phyloP scores from a whole-genome alignment of 306 rosid species.

The Vachellia pachyceras region DNA sequence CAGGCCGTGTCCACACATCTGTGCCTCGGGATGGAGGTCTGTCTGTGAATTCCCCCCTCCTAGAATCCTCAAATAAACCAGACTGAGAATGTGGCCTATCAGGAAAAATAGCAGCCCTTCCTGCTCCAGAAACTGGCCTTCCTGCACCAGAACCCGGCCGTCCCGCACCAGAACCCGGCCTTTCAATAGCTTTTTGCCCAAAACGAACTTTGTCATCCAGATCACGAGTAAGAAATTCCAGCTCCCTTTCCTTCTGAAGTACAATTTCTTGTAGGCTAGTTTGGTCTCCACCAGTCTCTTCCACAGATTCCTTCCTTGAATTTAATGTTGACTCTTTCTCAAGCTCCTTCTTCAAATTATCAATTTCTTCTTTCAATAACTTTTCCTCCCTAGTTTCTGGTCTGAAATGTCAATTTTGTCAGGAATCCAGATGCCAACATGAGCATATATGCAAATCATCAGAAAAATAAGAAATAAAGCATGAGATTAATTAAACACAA shows the following conservation, averaged over 20 bases:
- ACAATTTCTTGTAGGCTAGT: conserved; percentile 41
- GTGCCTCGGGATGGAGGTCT: conserved; percentile 85
- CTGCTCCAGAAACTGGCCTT: conserved; percentile 63
- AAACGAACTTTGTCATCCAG: conserved; percentile 93
- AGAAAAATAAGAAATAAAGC: conserved; percentile 32
- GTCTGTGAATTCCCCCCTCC: conserved; percentile 67
- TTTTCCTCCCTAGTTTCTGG: conserved; percentile 78
- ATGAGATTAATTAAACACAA: conserved; percentile 25
- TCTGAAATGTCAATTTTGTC: conserved; percentile 55
- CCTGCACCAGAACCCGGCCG: conserved; percentile 76
- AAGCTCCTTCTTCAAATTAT: conserved; percentile 68
- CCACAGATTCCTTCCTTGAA: conserved; percentile 50
- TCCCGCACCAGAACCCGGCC: conserved; percentile 89
- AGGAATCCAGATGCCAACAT: conserved; percentile 45
- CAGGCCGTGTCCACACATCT: conserved; percentile 75
- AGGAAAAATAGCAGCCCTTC: conserved; percentile 54
- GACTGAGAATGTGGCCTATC: conserved; percentile 81
- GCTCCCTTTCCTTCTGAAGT: conserved; percentile 66
- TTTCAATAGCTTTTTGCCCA: conserved; percentile 84
- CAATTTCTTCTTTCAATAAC: conserved; percentile 80
- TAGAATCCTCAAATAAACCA: conserved; percentile 79
- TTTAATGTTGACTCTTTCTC: conserved; percentile 52
- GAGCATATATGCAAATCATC: conserved; percentile 23
- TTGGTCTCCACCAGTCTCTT: conserved; percentile 42
- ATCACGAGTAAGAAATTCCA: conserved; percentile 69